Percentiles rank a stretch among this genome's conserved stretches.
phyloP scores from a whole-genome alignment of 805 yeast genomes.

The Metschnikowia amazonensis region DNA sequence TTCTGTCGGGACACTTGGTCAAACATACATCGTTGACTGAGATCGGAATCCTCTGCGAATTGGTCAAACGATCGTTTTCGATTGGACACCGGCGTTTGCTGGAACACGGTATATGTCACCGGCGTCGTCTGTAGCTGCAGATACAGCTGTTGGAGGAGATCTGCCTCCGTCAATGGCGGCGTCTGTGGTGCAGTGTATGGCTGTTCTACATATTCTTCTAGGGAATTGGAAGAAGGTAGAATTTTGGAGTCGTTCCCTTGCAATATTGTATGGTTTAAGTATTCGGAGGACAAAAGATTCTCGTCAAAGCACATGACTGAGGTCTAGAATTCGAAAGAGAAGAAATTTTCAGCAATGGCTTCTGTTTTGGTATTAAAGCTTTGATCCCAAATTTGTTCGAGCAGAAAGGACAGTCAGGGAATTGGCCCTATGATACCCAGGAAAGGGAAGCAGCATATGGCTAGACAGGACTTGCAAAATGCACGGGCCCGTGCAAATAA shows the following conservation, averaged over 20 bases:
- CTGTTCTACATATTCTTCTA: conserved; percentile 1
- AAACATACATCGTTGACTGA: conserved; percentile 8
- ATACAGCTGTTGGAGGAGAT: neutral
- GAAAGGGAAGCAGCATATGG: conserved; percentile 6
- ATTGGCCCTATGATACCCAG: neutral
- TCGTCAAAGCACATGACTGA: conserved; percentile 6
- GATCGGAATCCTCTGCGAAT: neutral
- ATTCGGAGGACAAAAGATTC: conserved; percentile 4
- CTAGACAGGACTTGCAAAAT: neutral
- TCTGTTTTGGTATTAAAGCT: conserved; percentile 4
- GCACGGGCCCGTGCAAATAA: neutral
- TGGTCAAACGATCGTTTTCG: conserved; percentile 4
- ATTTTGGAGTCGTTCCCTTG: conserved; percentile 3
- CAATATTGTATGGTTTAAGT: neutral
- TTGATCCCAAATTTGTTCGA: conserved; percentile 1
- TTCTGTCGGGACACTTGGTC: conserved; percentile 14
- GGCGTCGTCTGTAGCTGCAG: conserved; percentile 3
- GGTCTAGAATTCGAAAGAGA: conserved; percentile 2
- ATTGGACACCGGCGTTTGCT: conserved; percentile 1
- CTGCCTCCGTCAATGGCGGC: conserved; percentile 3
- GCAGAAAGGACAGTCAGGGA: neutral
- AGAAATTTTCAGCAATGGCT: neutral
- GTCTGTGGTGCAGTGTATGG: conserved; percentile 4
- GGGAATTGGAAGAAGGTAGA: conserved; percentile 1
- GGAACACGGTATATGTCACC: neutral